Conservation (phyloP, 2,329 filamentous ascomycete genomes). For the Zymoseptoria brevis region DNA sequence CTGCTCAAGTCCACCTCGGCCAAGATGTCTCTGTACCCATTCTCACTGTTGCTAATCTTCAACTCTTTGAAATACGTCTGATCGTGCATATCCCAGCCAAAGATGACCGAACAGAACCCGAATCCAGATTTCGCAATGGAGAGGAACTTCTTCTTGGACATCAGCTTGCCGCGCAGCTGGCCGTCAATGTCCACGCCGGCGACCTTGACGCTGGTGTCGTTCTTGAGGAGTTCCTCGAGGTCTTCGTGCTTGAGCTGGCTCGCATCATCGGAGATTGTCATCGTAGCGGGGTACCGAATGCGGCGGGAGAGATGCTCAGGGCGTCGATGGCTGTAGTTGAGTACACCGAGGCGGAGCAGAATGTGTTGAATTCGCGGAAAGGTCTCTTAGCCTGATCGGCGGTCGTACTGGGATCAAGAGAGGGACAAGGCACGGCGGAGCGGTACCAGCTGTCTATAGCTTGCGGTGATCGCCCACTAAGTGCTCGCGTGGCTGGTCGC, state of each 20-base stretch:
- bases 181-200: conserved; percentile 84
- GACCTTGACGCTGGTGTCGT: conserved; percentile 76
- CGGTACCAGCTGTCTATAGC: background rate
- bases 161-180: conserved; percentile 77
- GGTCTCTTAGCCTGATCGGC: background rate
- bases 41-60: conserved; percentile 79
- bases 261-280: conserved; percentile 30
- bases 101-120: conserved; percentile 89
- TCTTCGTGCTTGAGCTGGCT: conserved; percentile 51
- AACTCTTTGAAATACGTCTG: conserved; percentile 80
- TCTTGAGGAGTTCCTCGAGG: conserved; percentile 57
- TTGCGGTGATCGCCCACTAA: background rate
- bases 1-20: conserved; percentile 70
- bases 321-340: conserved; percentile 3
- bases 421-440: background rate
- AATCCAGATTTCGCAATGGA: conserved; percentile 74
- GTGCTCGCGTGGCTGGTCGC: background rate
- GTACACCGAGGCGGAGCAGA: background rate
- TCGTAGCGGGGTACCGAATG: conserved; percentile 12
- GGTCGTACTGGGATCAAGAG: background rate
- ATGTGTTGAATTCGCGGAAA: conserved; percentile 5
- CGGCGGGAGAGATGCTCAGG: background rate
- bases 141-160: conserved; percentile 89
- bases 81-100: conserved; percentile 97
- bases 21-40: conserved; percentile 79